Evolutionary conservation across 164 flowering plant species (phyloP).

Genomic region (Paratinospora sagittata): DNA sequence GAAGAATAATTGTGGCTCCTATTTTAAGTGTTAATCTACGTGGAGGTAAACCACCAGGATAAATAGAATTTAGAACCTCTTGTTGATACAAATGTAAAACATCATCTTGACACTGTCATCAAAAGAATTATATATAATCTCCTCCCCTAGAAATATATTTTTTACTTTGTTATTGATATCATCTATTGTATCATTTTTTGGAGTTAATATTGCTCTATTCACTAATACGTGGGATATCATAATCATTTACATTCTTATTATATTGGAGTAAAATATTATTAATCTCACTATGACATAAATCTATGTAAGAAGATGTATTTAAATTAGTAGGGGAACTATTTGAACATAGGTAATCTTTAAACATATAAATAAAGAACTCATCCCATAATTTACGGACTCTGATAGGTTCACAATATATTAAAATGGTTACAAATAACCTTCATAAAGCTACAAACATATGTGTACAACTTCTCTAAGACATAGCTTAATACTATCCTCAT

Average conservation of each 20-base stretch:
- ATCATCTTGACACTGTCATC: slow-evolving; percentile 8
- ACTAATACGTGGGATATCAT: too few species aligned
- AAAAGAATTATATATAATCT: not conserved
- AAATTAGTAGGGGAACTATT: too few species aligned
- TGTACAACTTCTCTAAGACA: not conserved
- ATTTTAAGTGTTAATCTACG: slow-evolving; percentile 1
- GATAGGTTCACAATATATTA: not conserved
- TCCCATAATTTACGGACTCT: not conserved
- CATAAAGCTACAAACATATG: not conserved
- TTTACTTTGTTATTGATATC: not conserved
- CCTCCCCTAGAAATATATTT: not conserved
- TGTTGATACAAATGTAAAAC: not conserved
- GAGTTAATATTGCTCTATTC: too few species aligned
- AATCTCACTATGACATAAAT: not conserved
- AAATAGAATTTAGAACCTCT: not conserved
- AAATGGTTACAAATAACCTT: not conserved
- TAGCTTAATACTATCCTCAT: not conserved
- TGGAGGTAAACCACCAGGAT: not conserved
- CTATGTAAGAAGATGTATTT: too few species aligned
- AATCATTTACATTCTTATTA: too few species aligned
- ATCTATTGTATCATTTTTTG: not conserved
- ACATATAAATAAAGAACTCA: not conserved
- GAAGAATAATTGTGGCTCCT: not conserved
- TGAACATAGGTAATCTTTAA: not conserved
- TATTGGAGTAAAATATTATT: not conserved